Evolutionary conservation across 441 rosid genomes (phyloP).

Genomic region (Syzygium syzygioides): DNA sequence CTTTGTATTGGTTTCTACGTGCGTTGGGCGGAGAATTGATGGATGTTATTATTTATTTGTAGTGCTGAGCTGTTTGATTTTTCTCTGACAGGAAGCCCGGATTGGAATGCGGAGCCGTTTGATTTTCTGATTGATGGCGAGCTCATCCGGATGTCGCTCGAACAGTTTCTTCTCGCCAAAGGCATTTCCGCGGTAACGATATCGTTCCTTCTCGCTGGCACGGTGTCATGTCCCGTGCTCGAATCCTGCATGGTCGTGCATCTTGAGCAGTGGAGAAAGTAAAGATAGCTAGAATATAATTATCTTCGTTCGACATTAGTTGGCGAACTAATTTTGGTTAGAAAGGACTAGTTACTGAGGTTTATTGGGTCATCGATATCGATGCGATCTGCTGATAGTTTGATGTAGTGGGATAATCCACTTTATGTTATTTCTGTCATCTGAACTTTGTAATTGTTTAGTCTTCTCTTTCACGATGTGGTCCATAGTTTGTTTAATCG

Average conservation of each 20-base stretch:
- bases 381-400: background rate
- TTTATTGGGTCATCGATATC: background rate
- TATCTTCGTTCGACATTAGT: background rate
- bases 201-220: background rate
- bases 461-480: background rate
- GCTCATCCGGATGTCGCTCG: conserved; percentile 85
- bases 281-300: background rate
- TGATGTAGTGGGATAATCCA: background rate
- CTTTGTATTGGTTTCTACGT: background rate
- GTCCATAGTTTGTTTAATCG: background rate
- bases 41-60: background rate
- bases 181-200: conserved; percentile 79
- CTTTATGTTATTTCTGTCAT: background rate
- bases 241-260: background rate
- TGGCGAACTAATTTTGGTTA: background rate
- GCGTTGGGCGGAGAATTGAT: background rate
- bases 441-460: background rate
- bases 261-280: background rate
- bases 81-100: conserved; percentile 44
- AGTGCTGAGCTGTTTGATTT: background rate
- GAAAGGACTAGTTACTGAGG: background rate
- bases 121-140: conserved; percentile 93
- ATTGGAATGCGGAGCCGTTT: conserved; percentile 73
- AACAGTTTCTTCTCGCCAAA: conserved; percentile 81
- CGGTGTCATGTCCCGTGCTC: background rate